Percentiles rank a stretch among this genome's conserved stretches.
These are phyloP conservation scores for Daldinia eschscholtzii DNA, from an alignment of 2,329 filamentous ascomycete genomes.

Conservation along the genomic window DNA sequence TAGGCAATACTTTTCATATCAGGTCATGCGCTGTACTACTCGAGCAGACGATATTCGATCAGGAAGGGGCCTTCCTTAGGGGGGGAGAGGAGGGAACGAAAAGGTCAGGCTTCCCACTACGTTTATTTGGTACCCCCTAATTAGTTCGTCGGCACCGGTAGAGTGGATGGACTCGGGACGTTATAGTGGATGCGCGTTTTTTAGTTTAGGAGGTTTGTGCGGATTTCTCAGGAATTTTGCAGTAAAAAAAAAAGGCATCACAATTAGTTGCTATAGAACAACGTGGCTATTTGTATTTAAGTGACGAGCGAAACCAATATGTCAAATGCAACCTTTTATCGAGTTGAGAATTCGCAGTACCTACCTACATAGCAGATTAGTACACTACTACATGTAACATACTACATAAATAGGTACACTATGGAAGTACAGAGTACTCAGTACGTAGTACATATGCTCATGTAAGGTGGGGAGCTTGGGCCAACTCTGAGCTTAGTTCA, in stretches of 20 bases:
- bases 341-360: background rate
- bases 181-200: conserved; percentile 22
- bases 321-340: too few relatives aligned
- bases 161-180: conserved; percentile 29
- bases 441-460: background rate
- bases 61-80: conserved; percentile 16
- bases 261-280: conserved; percentile 20
- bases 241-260: conserved; percentile 48
- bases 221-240: conserved; percentile 44
- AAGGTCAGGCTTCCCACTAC: conserved; percentile 31
- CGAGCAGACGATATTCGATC: conserved; percentile 33
- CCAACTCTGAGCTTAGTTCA: conserved; percentile 14
- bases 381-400: too few relatives aligned
- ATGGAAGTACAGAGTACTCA: too few relatives aligned
- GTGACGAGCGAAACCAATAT: too few relatives aligned
- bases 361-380: too few relatives aligned
- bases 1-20: conserved; percentile 42
- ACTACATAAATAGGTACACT: too few relatives aligned
- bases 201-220: conserved; percentile 41
- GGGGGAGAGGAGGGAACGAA: conserved; percentile 21
- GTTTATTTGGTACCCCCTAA: conserved; percentile 33
- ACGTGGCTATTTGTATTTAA: background rate
- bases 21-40: conserved; percentile 29
- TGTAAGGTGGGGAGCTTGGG: conserved; percentile 23
- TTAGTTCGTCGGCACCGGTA: conserved; percentile 31